Base-by-base conservation (phyloP, 2,329 filamentous ascomycete species). In the Clonostachys rhizophaga region DNA sequence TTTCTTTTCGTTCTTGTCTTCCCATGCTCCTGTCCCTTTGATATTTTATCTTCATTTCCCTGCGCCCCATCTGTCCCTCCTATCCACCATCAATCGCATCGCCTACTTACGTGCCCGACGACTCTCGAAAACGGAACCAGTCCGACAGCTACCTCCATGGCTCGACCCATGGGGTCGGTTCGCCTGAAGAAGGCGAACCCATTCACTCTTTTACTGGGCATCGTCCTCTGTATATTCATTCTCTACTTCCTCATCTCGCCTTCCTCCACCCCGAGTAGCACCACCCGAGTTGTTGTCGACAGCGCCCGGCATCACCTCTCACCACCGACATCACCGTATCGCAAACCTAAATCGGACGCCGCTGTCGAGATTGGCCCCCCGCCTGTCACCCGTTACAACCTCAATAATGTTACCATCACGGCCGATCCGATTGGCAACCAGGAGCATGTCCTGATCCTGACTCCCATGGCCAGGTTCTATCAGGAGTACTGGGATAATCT, bases 401-500 rank as follows among this genome's bases (percentile, higher is more conserved):
- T 99, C 69, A 97, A 97, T 76, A 91, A 92, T 69, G 81, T 97
- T 56, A 96, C 91, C 40, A 89, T 89, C 49, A 87, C 91, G 17
- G 65, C 77, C 45, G 79, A 87, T 54, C 89, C 94, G 2, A 73
- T 90, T 44, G 80, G 76, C 52, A 94, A 95, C 63, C 75, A 82
- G 54, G 94, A 99, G 72, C 87, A 86, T 45, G 78, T 99, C 50
- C 83, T 99, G 47, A 88, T 99, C 61, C 79, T 99, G 50, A 96
- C 94, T 2, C 94, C 94, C 10, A 84, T 99, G 70, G 87, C 90
- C 34, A 83, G 89, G 52, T 99, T 97, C 76, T 97, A 96, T 68
- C 85, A 88, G 58, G 84, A 80, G 56, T 99, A 97, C 74, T 99
- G 94, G 92, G 86, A 95, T 65, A 99, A 97, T 59, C 76, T 99